phyloP scores from a whole-genome alignment of 257 asterid species.

The Solanum peruvianum region DNA sequence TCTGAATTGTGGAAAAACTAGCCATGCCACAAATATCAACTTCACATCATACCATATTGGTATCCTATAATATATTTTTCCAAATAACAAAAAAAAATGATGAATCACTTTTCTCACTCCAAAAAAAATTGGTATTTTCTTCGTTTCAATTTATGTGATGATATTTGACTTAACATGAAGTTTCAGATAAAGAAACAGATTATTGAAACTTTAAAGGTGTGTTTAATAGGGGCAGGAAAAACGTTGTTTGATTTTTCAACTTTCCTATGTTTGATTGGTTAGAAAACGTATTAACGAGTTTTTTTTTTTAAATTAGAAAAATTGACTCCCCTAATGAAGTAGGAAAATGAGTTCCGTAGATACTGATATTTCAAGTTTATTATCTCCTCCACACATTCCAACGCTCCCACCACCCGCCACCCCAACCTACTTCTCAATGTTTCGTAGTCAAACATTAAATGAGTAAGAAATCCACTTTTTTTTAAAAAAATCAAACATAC shows the following conservation, averaged over 20 bases:
- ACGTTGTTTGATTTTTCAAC: not conserved
- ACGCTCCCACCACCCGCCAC: not conserved
- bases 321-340: not conserved
- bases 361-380: not conserved
- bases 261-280: not conserved
- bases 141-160: not conserved
- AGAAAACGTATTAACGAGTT: not conserved
- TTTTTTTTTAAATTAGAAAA: accelerated
- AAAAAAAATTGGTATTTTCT: not conserved
- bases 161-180: not conserved
- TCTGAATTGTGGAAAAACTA: constrained; percentile 69
- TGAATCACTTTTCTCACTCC: not conserved
- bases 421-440: not conserved
- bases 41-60: constrained; percentile 78
- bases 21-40: constrained; percentile 63
- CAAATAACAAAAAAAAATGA: not conserved
- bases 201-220: not conserved
- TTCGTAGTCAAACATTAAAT: not conserved
- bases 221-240: not conserved
- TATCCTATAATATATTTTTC: constrained; percentile 26
- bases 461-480: not conserved
- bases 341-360: not conserved
- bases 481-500: accelerated
- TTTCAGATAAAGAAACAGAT: not conserved
- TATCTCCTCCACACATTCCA: not conserved